Percentiles rank a stretch among this genome's conserved stretches.
phyloP scores from a whole-genome alignment of 2,329 filamentous ascomycete species.

The Cercospora janseana region DNA sequence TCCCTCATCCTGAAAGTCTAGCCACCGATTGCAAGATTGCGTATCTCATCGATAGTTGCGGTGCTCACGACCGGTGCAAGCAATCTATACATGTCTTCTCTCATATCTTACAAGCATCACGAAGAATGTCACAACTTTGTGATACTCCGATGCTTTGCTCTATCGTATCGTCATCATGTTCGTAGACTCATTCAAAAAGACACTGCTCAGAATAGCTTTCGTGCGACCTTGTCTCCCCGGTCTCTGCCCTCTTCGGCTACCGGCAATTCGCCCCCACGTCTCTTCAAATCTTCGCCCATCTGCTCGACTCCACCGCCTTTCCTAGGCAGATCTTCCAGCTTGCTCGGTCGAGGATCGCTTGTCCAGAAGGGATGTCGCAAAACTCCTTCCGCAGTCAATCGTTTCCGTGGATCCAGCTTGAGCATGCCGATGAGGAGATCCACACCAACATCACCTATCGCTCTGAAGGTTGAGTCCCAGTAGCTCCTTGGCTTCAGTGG shows the following conservation, averaged over 20 bases:
- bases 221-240: slow-evolving; percentile 71
- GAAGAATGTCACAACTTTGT: background rate
- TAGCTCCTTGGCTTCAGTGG: slow-evolving; percentile 64
- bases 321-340: slow-evolving; percentile 74
- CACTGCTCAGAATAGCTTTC: slow-evolving; percentile 50
- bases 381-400: slow-evolving; percentile 73
- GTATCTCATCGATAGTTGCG: too few relatives aligned
- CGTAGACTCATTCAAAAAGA: background rate
- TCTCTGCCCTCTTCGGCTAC: slow-evolving; percentile 47
- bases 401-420: slow-evolving; percentile 78
- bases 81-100: too few relatives aligned
- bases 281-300: slow-evolving; percentile 78
- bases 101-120: slow-evolving; percentile 4
- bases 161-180: background rate
- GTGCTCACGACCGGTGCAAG: too few relatives aligned
- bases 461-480: slow-evolving; percentile 74
- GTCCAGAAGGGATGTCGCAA: slow-evolving; percentile 85
- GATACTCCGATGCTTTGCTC: background rate
- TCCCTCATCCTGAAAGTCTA: too few relatives aligned
- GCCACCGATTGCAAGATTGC: too few relatives aligned
- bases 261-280: slow-evolving; percentile 69
- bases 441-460: slow-evolving; percentile 76
- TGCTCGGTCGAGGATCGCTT: slow-evolving; percentile 76
- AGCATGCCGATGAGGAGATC: slow-evolving; percentile 86
- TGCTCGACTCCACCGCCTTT: slow-evolving; percentile 72